Evolutionary conservation across 352 stramenopile genomes (phyloP), one percentile per base, ranked within the genome.

Genomic region (Ophiocytium majus): DNA sequence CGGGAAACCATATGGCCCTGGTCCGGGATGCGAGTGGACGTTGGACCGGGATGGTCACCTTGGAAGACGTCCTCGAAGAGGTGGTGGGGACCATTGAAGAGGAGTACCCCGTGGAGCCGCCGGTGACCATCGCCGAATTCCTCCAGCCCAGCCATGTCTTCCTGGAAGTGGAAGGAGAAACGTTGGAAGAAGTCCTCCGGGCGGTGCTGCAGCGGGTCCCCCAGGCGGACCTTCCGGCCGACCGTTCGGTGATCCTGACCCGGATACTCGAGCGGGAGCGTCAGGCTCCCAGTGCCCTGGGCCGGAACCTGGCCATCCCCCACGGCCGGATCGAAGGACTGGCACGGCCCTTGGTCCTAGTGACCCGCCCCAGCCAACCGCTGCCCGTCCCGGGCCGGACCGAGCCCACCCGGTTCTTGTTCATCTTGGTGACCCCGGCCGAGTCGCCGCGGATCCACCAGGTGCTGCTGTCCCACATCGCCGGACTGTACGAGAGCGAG

Each of bases 51-150:
- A 23, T 71, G 57, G 28, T 71, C 57, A 28, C 57, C 28, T 28
- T 71, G 57, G 57, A 71, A 71, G 57, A 71, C 57, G 28, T 71
- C 28, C 57, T 71, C 57, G 57, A 71, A 28, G 57, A 71, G 57
- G 28, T 71, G 19, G 57, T 71, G 19, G 57, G 57, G 19, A 23
- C 19, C 57, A 71, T 71, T 28, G 57, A 71, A 71, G 57, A 71
- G 19, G 57, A 71, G 57, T 71, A 23, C 57, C 57, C 57, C 19
- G 19, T 23, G 57, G 19, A 23, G 19, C 57, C 57, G 19, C 23
- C 23, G 57, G 57, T 71, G 19, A 23, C 23, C 57, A 23, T 71
- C 57, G 28, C 23, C 19, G 57, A 71, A 23, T 23, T 28, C 19
- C 57, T 71, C 28, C 19, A 23, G 57, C 19, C 57, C 57, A 28